phyloP scores from a whole-genome alignment of 768 basidiomycete genomes.

The Leccinellum albellum region DNA sequence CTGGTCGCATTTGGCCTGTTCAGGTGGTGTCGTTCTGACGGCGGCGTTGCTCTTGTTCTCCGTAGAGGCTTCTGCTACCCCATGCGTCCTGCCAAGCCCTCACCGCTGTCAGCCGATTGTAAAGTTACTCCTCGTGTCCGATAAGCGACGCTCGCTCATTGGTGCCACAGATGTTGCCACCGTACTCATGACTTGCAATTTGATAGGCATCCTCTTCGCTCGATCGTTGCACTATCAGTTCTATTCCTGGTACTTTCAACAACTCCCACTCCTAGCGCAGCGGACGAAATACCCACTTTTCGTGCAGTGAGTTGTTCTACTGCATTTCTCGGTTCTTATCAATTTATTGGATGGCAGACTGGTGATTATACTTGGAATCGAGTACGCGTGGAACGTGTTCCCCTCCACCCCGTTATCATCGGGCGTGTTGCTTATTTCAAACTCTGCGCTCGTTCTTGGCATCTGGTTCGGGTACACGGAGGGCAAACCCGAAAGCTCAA shows the following conservation, averaged over 20 bases:
- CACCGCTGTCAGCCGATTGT: constrained; percentile 62
- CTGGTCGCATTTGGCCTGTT: constrained; percentile 65
- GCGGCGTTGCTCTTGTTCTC: constrained; percentile 59
- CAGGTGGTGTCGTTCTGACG: constrained; percentile 75
- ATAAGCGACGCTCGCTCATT: constrained; percentile 13
- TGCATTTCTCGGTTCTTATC: background rate
- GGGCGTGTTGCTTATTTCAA: constrained; percentile 45
- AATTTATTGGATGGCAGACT: constrained; percentile 42
- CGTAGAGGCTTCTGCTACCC: constrained; percentile 51
- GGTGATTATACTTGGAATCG: constrained; percentile 55
- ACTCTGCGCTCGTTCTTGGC: constrained; percentile 52
- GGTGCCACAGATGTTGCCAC: constrained; percentile 64
- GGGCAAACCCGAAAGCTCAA: constrained; percentile 24
- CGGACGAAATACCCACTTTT: constrained; percentile 60
- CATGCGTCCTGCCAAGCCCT: constrained; percentile 41
- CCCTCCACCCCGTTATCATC: constrained; percentile 77
- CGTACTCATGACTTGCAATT: constrained; percentile 84
- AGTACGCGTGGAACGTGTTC: constrained; percentile 86
- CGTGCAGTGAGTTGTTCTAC: constrained; percentile 50
- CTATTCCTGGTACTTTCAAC: constrained; percentile 95
- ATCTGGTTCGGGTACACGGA: constrained; percentile 49
- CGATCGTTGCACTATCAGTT: constrained; percentile 98
- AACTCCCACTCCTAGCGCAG: constrained; percentile 80
- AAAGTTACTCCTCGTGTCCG: constrained; percentile 25
- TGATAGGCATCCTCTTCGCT: constrained; percentile 89